Evolutionary conservation across 768 basidiomycete species (phyloP).

Genomic region (Serendipita sp.): DNA sequence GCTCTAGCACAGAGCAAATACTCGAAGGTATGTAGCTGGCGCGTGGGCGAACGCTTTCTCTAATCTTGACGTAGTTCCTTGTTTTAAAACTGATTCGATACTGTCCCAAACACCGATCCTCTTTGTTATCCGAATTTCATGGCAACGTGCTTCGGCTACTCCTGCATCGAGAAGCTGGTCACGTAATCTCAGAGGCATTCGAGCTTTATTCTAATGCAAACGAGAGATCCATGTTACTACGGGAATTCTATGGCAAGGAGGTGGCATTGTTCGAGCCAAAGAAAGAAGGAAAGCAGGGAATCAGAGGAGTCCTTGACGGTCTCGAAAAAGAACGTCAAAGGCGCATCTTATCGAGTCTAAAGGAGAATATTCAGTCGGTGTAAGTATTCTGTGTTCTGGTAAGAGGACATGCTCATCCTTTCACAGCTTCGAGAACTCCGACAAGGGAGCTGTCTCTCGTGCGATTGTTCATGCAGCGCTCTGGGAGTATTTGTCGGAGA

Average conservation of each 20-base stretch:
- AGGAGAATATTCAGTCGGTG: constrained; percentile 62
- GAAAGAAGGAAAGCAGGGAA: constrained; percentile 28
- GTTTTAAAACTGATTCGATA: constrained; percentile 60
- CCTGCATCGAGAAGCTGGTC: constrained; percentile 69
- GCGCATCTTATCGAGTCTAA: constrained; percentile 49
- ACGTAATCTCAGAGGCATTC: constrained; percentile 73
- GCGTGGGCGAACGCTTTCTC: not conserved
- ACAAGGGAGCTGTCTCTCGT: constrained; percentile 77
- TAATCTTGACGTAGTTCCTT: constrained; percentile 38
- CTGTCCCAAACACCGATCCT: constrained; percentile 54
- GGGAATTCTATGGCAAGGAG: constrained; percentile 87
- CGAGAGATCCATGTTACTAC: constrained; percentile 61
- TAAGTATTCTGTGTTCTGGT: constrained; percentile 22
- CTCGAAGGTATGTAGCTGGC: constrained; percentile 50
- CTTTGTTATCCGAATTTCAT: constrained; percentile 68
- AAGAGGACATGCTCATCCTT: not conserved
- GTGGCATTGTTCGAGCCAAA: constrained; percentile 52
- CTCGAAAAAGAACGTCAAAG: constrained; percentile 44
- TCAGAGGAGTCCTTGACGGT: constrained; percentile 43
- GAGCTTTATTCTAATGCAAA: constrained; percentile 77
- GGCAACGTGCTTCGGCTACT: constrained; percentile 58
- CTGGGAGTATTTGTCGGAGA: constrained; percentile 64
- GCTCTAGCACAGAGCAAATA: constrained; percentile 76
- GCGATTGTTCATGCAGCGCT: constrained; percentile 75
- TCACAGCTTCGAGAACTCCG: constrained; percentile 75